Evolutionary conservation across 345 rosid species (phyloP), one percentile per base, ranked within the genome.

Genomic region (Rhodomyrtus tomentosa): DNA sequence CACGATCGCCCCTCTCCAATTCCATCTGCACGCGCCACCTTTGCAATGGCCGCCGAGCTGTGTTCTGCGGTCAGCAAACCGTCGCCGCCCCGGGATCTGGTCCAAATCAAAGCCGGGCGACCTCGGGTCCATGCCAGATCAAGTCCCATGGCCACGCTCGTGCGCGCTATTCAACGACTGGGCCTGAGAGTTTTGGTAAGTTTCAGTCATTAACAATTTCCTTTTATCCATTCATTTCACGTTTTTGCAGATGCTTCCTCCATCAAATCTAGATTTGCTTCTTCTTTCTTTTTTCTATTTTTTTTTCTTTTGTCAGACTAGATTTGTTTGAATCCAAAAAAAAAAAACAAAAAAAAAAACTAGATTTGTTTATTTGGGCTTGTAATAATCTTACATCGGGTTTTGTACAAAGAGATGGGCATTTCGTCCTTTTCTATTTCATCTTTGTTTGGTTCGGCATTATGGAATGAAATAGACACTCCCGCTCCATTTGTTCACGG

Each of bases 41-140:
- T 58, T 20, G 15, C 15, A 4, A 3, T 7, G 16, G 18, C 14
- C 72, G 7, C 20, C 18, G 9, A 0, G 72, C 20, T 1, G 0
- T 6, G 20, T 0, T 58, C 72, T 13, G 9, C n/a, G 27, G 9
- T 27, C 0, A 0, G 9, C 36, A n/a, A 14, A 6, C 36, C 9
- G 38, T 27, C 20, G 29, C 9, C 1, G 3, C 36, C 72, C n/a
- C 4, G 72, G 72, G 38, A 58, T 27, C 72, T 1, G 20, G 9
- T 58, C 36, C 72, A 58, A 58, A 58, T 27, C 0, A 58, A 13
- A 6, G 72, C 15, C 36, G 20, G 38, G 38, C 36, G 4, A 13
- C 20, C 18, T 27, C 16, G 10, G 36, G 9, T 58, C 20, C 20
- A 27, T n/a, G 72, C 72, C 36, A 7, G 20, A 58, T 29, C 9